Conservation (phyloP, 2,329 filamentous ascomycete genomes). For the Albifimbria verrucaria region DNA sequence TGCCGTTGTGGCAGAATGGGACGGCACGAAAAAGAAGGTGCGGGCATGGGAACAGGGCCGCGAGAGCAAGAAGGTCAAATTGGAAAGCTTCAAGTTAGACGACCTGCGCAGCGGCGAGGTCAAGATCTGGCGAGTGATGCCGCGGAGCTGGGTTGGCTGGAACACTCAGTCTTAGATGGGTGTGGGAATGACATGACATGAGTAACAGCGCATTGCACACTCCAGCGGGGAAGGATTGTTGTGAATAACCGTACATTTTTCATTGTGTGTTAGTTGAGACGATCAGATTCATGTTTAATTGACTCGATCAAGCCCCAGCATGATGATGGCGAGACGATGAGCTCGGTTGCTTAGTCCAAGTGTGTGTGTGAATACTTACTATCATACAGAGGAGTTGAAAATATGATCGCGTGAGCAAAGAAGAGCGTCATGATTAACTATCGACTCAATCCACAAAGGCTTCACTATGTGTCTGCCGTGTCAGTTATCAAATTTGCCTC, state of each 20-base stretch:
- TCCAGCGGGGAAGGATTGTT: not conserved
- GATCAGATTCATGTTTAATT: not conserved
- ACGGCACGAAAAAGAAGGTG: constrained; percentile 97
- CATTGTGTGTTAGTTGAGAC: not conserved
- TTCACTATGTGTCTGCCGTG: too few species aligned
- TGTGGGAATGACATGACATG: too few species aligned
- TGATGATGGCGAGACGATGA: too few species aligned
- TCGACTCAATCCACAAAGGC: too few species aligned
- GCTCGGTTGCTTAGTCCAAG: too few species aligned
- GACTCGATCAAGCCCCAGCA: not conserved
- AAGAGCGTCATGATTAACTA: too few species aligned
- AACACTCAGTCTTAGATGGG: constrained; percentile 59
- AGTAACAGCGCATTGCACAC: too few species aligned
- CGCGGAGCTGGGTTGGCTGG: constrained; percentile 90
- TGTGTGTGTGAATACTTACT: too few species aligned
- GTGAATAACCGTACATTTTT: not conserved
- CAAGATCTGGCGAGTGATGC: constrained; percentile 95
- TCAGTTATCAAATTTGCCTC: too few species aligned
- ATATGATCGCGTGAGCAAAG: too few species aligned
- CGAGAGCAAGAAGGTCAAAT: constrained; percentile 88
- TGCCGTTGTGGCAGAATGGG: constrained; percentile 90
- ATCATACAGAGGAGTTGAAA: too few species aligned
- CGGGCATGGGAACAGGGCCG: constrained; percentile 92
- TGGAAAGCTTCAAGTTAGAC: constrained; percentile 90
- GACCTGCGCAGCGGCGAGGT: constrained; percentile 92